A percentile compares a stretch with the other conserved stretches of the same genome.
Conservation (phyloP, 768 basidiomycete genomes). For the Atractiella rhizophila region DNA sequence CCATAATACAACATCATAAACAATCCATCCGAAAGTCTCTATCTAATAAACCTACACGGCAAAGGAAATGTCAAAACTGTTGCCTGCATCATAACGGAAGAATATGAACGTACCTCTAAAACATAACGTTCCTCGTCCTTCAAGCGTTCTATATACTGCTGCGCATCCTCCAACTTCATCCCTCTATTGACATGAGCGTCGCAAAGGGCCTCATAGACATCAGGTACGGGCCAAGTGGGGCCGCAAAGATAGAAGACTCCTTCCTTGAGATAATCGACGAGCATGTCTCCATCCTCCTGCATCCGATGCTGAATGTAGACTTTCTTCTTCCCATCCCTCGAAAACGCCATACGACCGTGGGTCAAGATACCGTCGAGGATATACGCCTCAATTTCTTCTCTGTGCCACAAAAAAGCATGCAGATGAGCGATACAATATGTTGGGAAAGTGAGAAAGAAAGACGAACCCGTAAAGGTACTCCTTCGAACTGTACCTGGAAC, state of each 20-base stretch:
- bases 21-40: no score
- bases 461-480: constrained; percentile 71
- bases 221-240: constrained; percentile 98
- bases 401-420: background rate
- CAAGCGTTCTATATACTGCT: constrained; percentile 55
- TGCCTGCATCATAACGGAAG: no score
- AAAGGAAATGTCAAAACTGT: no score
- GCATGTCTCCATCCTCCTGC: constrained; percentile 55
- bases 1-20: no score
- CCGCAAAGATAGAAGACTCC: constrained; percentile 93
- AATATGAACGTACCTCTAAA: no score
- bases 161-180: constrained; percentile 38
- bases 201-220: constrained; percentile 79
- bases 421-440: background rate
- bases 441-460: background rate
- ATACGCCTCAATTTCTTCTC: constrained; percentile 59
- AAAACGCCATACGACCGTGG: constrained; percentile 82
- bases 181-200: constrained; percentile 49
- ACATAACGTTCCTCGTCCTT: constrained; percentile 97
- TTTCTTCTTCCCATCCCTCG: constrained; percentile 71
- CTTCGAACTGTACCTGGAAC: constrained; percentile 76
- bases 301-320: constrained; percentile 99
- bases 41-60: no score
- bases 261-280: constrained; percentile 48
- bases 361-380: constrained; percentile 61